phyloP scores from a whole-genome alignment of 345 rosid species.

The Clarkia xantiana region DNA sequence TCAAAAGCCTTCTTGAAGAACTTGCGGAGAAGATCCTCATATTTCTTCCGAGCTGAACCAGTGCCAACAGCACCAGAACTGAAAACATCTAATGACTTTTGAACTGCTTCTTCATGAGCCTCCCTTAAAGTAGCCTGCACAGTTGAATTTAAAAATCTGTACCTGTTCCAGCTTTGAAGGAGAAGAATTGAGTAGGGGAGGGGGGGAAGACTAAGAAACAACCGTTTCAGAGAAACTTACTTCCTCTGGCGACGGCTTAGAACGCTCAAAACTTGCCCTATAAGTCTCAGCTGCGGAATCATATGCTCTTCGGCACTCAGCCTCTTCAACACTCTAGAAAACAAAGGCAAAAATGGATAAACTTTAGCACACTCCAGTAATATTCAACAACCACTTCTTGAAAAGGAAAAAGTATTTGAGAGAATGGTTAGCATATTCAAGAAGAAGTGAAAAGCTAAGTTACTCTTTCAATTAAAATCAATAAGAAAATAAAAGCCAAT shows the following conservation, averaged over 20 bases:
- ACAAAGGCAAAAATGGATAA: not conserved
- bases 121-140: slow-evolving; percentile 68
- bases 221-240: slow-evolving; percentile 23
- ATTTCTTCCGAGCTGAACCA: slow-evolving; percentile 69
- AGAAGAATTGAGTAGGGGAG: no score
- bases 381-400: no score
- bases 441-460: no score
- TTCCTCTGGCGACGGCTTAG: slow-evolving; percentile 77
- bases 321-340: slow-evolving; percentile 92
- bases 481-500: no score
- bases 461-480: no score
- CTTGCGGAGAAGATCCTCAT: slow-evolving; percentile 77
- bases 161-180: no score
- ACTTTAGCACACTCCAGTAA: not conserved
- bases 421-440: no score
- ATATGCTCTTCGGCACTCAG: slow-evolving; percentile 84
- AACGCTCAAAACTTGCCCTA: slow-evolving; percentile 52
- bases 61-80: slow-evolving; percentile 71
- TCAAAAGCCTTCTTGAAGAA: slow-evolving; percentile 70
- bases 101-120: slow-evolving; percentile 82
- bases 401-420: not conserved
- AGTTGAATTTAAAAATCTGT: no score
- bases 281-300: slow-evolving; percentile 68
- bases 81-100: slow-evolving; percentile 48
- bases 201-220: slow-evolving; percentile 6